Percentiles rank a stretch among this genome's conserved stretches.
Conservation (phyloP, 2,329 filamentous ascomycete genomes). For the Aspergillus viridinutans region DNA sequence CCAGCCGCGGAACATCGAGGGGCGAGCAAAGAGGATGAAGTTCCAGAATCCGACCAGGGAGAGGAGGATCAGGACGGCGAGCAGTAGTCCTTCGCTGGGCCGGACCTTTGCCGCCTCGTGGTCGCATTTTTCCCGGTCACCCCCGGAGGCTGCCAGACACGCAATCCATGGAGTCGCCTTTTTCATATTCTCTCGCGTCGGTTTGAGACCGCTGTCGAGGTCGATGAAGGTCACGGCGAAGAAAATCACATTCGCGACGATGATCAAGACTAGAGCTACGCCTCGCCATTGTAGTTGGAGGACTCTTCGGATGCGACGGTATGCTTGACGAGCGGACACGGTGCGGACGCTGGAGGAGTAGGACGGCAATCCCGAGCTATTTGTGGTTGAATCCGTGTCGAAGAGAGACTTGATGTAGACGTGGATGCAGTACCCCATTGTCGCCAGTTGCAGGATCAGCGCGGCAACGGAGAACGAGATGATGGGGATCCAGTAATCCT, state of each 20-base stretch:
- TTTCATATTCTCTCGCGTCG: constrained; percentile 51
- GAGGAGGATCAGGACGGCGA: constrained; percentile 77
- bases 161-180: constrained; percentile 63
- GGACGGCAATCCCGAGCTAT: constrained; percentile 66
- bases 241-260: constrained; percentile 87
- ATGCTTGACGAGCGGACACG: constrained; percentile 82
- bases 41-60: constrained; percentile 84
- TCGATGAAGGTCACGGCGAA: constrained; percentile 89
- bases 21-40: constrained; percentile 73
- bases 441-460: constrained; percentile 75
- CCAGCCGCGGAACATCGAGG: constrained; percentile 86
- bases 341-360: constrained; percentile 72
- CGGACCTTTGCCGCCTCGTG: constrained; percentile 57
- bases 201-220: constrained; percentile 67
- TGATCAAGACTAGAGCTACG: constrained; percentile 82
- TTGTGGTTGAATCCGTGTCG: constrained; percentile 65
- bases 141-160: constrained; percentile 60
- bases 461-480: constrained; percentile 72
- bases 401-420: constrained; percentile 83
- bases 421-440: constrained; percentile 88
- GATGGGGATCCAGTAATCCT: constrained; percentile 86
- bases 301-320: constrained; percentile 78
- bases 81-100: constrained; percentile 70
- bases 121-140: constrained; percentile 65
- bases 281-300: constrained; percentile 92